Evolutionary conservation across 2,329 filamentous ascomycete genomes (phyloP), one percentile per base, ranked within the genome.

Genomic region (Delphinella strobiligena): DNA sequence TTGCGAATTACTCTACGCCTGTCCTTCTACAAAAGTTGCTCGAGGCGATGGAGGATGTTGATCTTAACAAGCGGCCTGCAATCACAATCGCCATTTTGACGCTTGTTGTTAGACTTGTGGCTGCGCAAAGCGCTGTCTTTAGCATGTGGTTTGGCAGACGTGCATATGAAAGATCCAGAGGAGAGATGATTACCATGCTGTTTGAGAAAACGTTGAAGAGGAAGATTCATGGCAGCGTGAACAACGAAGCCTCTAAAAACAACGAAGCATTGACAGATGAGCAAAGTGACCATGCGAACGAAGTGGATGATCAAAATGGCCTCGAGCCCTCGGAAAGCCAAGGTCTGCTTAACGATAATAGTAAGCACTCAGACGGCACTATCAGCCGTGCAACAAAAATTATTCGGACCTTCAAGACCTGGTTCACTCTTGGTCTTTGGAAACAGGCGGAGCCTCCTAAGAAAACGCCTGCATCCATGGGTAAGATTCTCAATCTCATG

Each of bases 401-500:
- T n/a, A n/a, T n/a, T n/a, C n/a, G n/a, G n/a, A n/a, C n/a, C n/a
- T n/a, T 27, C 12, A 27, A 27, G 12, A 12, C 22, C 12, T 7
- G 12, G 12, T 7, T 27, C 7, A 7, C 22, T 7, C 12, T 27
- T 27, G 17, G 18, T 10, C 12, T 14, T 7, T 7, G 22, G 22
- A 27, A 27, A 12, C 7, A 27, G 22, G 12, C 12, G 7, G 22
- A 56, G 57, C 40, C 44, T 43, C 40, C 44, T 43, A 18, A 52
- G 9, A 69, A 71, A 41, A 64, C 72, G 40, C 74, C 81, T 2
- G 85, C 87, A 0, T 86, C 83, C 0, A 89, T 88, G 61, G 87
- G 87, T 5, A 93, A 93, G 54, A 91, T 94, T 37, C 72, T 94
- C 45, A 94, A 93, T 51, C 61, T 94, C 2, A 82, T 93, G 67